Conservation (phyloP, 106 monocot genomes). For the Cymbidium sinense region DNA sequence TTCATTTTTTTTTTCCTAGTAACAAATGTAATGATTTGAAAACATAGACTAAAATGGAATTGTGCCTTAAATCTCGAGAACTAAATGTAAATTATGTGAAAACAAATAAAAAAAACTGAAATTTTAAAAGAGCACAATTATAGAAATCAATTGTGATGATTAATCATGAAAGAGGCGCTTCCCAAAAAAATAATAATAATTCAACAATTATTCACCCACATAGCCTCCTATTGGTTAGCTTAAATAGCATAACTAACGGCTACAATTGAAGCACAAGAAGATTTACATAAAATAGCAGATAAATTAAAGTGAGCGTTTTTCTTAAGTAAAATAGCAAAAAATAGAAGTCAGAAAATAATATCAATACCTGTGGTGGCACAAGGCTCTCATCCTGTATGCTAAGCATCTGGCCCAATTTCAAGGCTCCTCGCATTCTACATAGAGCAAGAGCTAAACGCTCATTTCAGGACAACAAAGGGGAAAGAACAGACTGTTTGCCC, state of each 20-base stretch:
- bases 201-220: too few species aligned
- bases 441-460: conserved; percentile 89
- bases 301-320: background rate
- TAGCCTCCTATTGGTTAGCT: too few species aligned
- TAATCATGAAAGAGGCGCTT: background rate
- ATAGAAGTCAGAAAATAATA: background rate
- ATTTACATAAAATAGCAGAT: background rate
- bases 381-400: conserved; percentile 98
- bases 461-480: conserved; percentile 88
- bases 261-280: too few species aligned
- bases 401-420: conserved; percentile 96
- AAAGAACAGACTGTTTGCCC: conserved; percentile 40
- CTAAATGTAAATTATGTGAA: background rate
- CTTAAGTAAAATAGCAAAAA: background rate
- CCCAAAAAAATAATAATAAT: background rate
- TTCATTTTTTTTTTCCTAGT: background rate
- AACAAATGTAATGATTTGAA: background rate
- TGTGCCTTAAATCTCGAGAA: too few species aligned
- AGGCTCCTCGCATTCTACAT: conserved; percentile 94
- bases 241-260: too few species aligned
- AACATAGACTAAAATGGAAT: background rate
- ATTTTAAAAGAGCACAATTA: background rate
- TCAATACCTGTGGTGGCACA: conserved; percentile 76
- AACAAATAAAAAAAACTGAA: background rate
- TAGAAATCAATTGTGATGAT: background rate